These are phyloP conservation scores for Eucalyptus cladocalyx DNA, from an alignment of 345 rosid genomes.

Conservation along the genomic window DNA sequence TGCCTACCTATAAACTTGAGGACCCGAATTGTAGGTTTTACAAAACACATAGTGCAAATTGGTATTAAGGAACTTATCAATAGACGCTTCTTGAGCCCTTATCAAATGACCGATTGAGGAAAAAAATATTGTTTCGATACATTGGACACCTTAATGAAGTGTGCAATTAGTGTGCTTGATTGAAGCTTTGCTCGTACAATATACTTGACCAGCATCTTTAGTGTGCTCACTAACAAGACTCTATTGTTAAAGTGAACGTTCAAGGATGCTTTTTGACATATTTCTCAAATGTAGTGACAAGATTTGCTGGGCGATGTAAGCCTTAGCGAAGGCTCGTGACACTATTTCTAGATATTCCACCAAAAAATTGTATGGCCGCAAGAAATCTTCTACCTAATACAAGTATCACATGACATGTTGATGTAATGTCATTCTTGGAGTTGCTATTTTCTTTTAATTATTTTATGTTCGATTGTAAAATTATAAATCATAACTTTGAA, in stretches of 20 bases:
- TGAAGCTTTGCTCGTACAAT: neutral
- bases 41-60: accelerated
- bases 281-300: neutral
- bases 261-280: neutral
- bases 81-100: accelerated
- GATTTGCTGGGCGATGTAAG: accelerated
- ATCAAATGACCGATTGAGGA: neutral
- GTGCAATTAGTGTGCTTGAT: accelerated
- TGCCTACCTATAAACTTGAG: neutral
- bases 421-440: too few relatives aligned
- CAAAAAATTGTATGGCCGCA: accelerated
- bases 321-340: accelerated
- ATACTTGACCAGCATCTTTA: accelerated
- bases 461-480: too few relatives aligned
- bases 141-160: neutral
- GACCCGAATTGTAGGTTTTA: neutral
- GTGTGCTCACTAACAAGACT: neutral
- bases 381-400: neutral
- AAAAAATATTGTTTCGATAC: neutral
- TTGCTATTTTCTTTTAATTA: too few relatives aligned
- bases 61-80: neutral
- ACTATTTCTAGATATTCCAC: neutral
- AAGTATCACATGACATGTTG: neutral
- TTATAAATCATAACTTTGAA: neutral
- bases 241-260: neutral